phyloP scores from a whole-genome alignment of 2,329 filamentous ascomycete genomes.

The Diaporthe citri region DNA sequence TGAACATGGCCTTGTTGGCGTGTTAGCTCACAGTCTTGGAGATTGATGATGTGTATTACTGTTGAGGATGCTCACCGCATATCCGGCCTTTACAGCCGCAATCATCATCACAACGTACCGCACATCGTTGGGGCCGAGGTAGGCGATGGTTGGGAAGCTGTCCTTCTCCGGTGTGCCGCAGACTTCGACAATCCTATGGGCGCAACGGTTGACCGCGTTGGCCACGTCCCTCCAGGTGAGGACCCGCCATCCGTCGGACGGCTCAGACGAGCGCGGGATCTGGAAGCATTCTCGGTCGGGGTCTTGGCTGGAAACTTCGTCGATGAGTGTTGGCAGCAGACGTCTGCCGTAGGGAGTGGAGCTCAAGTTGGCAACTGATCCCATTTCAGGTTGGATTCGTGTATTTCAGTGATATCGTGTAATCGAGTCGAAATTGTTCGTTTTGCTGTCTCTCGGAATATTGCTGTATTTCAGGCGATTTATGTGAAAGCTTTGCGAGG shows the following conservation, averaged over 20 bases:
- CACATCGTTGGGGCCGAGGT: conserved; percentile 39
- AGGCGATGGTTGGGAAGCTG: conserved; percentile 38
- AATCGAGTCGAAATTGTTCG: not conserved
- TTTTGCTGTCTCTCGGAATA: not conserved
- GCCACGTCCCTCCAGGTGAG: conserved; percentile 37
- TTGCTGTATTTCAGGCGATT: not conserved
- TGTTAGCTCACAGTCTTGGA: not conserved
- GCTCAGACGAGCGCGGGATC: conserved; percentile 32
- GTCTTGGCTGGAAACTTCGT: conserved; percentile 35
- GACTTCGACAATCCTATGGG: conserved; percentile 35
- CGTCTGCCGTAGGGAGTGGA: conserved; percentile 34
- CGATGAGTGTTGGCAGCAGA: conserved; percentile 38
- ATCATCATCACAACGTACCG: conserved; percentile 37
- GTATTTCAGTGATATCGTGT: not conserved
- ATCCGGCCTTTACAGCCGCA: conserved; percentile 38
- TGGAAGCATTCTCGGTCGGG: conserved; percentile 38
- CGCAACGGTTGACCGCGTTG: conserved; percentile 39
- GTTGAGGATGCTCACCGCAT: conserved; percentile 38
- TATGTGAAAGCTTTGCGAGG: not conserved
- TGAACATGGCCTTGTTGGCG: conserved; percentile 52
- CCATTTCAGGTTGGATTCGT: conserved; percentile 20
- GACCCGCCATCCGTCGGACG: conserved; percentile 36
- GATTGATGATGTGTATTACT: accelerated
- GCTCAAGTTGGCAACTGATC: conserved; percentile 32
- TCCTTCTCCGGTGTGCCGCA: conserved; percentile 34